These are phyloP conservation scores for Verbascum thapsus DNA, from an alignment of 257 asterid species.

Conservation along the genomic window DNA sequence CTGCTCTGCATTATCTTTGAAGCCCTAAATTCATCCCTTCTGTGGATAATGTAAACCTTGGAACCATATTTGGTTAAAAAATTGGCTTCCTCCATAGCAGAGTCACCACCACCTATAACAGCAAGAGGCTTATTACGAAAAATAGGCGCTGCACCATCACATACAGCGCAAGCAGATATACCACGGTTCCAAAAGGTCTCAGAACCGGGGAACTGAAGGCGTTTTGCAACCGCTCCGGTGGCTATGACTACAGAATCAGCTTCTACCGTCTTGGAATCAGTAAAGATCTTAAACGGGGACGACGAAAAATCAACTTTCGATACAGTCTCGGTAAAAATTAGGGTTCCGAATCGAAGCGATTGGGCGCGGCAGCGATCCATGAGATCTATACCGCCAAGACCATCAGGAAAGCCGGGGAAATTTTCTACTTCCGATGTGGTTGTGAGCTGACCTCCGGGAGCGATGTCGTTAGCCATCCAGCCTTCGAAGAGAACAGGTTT, in stretches of 20 bases:
- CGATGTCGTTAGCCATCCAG: conserved; percentile 96
- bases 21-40: conserved; percentile 88
- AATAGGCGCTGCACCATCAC: conserved; percentile 94
- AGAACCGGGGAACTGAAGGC: conserved; percentile 71
- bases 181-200: conserved; percentile 87
- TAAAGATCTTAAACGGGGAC: conserved; percentile 56
- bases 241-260: conserved; percentile 84
- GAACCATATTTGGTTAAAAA: conserved; percentile 86
- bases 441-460: conserved; percentile 96
- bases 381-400: conserved; percentile 70
- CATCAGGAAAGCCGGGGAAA: conserved; percentile 92
- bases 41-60: conserved; percentile 80
- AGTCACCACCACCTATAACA: conserved; percentile 97
- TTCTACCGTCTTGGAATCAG: conserved; percentile 61
- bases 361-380: conserved; percentile 75
- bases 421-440: conserved; percentile 95
- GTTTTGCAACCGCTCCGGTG: conserved; percentile 89
- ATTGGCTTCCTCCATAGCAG: conserved; percentile 98
- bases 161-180: conserved; percentile 93
- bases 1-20: conserved; percentile 90
- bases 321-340: conserved; percentile 76
- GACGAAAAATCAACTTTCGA: conserved; percentile 61
- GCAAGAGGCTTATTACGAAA: conserved; percentile 82
- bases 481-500: conserved; percentile 93
- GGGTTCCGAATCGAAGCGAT: conserved; percentile 64